phyloP scores from a whole-genome alignment of 768 basidiomycete genomes.

The Epithele typhae region DNA sequence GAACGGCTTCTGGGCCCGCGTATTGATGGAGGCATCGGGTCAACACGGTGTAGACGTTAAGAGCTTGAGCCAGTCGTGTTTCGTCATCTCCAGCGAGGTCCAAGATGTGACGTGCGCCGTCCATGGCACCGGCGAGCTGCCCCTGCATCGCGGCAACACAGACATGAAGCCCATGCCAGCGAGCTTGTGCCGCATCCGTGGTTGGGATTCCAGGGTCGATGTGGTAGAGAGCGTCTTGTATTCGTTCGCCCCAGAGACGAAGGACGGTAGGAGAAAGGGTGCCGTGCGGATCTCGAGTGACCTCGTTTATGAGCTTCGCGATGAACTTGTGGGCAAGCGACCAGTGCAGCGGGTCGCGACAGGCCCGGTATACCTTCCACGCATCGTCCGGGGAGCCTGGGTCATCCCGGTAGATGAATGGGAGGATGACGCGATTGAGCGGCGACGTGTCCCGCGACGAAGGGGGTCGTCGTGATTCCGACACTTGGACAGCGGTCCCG shows the following conservation, averaged over 20 bases:
- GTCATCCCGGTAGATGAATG: too few relatives aligned
- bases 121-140: slow-evolving; percentile 31
- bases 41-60: slow-evolving; percentile 36
- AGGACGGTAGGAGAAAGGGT: slow-evolving; percentile 11
- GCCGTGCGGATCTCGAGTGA: too few relatives aligned
- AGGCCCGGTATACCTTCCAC: too few relatives aligned
- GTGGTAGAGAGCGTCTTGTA: slow-evolving; percentile 30
- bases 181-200: slow-evolving; percentile 17
- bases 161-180: slow-evolving; percentile 27
- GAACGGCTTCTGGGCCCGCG: slow-evolving; percentile 27
- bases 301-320: too few relatives aligned
- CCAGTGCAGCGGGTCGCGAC: too few relatives aligned
- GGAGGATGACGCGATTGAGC: too few relatives aligned
- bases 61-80: slow-evolving; percentile 17
- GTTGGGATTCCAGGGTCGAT: slow-evolving; percentile 24
- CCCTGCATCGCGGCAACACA: slow-evolving; percentile 34
- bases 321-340: too few relatives aligned
- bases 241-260: slow-evolving; percentile 33
- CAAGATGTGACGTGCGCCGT: slow-evolving; percentile 18
- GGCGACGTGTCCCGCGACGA: too few relatives aligned
- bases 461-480: too few relatives aligned
- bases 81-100: not conserved
- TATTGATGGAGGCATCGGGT: slow-evolving; percentile 32
- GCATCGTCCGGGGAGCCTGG: too few relatives aligned
- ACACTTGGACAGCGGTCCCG: slow-evolving; percentile 10